Percentiles rank a stretch among this genome's conserved stretches.
phyloP scores from a whole-genome alignment of 2,329 filamentous ascomycete species.

The Trichoderma atrobrunneum region DNA sequence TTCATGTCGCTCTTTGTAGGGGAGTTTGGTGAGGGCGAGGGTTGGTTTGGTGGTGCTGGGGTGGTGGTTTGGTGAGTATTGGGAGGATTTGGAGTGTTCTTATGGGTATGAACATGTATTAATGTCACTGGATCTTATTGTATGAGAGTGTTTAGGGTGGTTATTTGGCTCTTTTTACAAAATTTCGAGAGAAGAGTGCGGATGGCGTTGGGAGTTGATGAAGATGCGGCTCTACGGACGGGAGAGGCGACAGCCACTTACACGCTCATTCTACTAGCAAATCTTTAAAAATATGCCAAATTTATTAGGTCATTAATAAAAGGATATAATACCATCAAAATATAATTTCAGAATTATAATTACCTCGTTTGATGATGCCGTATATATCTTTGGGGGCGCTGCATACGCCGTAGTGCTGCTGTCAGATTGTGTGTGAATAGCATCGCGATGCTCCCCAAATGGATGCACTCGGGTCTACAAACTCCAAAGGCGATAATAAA shows the following conservation, averaged over 20 bases:
- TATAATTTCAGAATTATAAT: background rate
- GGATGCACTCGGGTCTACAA: too few relatives aligned
- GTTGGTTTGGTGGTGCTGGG: background rate
- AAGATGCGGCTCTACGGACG: background rate
- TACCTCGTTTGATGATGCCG: background rate
- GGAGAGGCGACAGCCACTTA: background rate
- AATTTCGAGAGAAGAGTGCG: background rate
- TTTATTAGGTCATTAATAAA: background rate
- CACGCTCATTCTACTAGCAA: background rate
- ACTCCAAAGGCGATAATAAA: too few relatives aligned
- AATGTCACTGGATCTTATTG: rapidly evolving
- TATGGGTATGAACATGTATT: background rate
- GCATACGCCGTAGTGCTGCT: background rate
- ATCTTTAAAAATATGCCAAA: background rate
- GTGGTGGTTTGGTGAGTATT: background rate
- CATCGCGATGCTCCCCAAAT: background rate
- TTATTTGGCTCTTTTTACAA: background rate
- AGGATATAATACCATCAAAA: background rate
- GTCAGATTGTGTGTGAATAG: background rate
- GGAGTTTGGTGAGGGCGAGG: background rate
- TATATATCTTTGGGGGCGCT: background rate
- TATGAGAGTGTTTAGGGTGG: background rate
- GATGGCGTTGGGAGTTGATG: background rate
- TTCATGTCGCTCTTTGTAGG: background rate
- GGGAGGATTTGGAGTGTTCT: rapidly evolving